Evolutionary conservation across 495 filamentous ascomycete species (phyloP).

Genomic region (Hyphodiscus hymeniophilus): DNA sequence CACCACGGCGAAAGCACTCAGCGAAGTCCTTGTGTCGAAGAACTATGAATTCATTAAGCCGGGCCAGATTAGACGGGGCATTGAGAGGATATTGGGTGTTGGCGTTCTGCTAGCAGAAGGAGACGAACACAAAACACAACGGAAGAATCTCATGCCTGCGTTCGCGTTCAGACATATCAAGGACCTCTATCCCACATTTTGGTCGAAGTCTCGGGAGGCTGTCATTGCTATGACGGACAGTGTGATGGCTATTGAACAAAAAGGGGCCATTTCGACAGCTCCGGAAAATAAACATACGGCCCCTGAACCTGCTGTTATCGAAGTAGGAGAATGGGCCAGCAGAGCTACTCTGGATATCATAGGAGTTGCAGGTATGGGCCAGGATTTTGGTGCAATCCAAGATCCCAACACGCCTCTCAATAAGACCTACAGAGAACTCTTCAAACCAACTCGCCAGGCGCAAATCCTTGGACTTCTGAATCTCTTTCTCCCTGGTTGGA

Average conservation of each 20-base stretch:
- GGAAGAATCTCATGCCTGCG: conserved; percentile 73
- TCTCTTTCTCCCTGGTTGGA: conserved; percentile 39
- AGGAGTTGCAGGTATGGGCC: conserved; percentile 70
- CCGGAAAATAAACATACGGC: conserved; percentile 27
- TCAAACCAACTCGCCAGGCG: conserved; percentile 34
- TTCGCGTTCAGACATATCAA: conserved; percentile 84
- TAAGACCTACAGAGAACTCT: conserved; percentile 55
- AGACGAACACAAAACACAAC: conserved; percentile 74
- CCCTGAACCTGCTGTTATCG: conserved; percentile 46
- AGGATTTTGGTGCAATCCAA: conserved; percentile 65
- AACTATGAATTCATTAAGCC: conserved; percentile 81
- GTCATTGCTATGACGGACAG: conserved; percentile 36
- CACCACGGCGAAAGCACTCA: conserved; percentile 55
- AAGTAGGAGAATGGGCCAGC: conserved; percentile 59
- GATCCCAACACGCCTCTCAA: conserved; percentile 56
- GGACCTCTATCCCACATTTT: conserved; percentile 78
- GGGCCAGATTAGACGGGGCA: conserved; percentile 35
- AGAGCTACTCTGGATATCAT: conserved; percentile 83
- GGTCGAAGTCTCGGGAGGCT: conserved; percentile 51
- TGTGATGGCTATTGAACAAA: conserved; percentile 13
- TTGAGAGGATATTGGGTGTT: conserved; percentile 62
- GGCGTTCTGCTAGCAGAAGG: conserved; percentile 80
- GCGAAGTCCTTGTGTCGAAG: conserved; percentile 59
- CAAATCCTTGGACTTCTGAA: conserved; percentile 36
- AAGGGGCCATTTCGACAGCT: conserved; percentile 30